Percentiles rank a stretch among this genome's conserved stretches.
phyloP scores from a whole-genome alignment of 2,329 filamentous ascomycete species.

The Venturia aucupariae region DNA sequence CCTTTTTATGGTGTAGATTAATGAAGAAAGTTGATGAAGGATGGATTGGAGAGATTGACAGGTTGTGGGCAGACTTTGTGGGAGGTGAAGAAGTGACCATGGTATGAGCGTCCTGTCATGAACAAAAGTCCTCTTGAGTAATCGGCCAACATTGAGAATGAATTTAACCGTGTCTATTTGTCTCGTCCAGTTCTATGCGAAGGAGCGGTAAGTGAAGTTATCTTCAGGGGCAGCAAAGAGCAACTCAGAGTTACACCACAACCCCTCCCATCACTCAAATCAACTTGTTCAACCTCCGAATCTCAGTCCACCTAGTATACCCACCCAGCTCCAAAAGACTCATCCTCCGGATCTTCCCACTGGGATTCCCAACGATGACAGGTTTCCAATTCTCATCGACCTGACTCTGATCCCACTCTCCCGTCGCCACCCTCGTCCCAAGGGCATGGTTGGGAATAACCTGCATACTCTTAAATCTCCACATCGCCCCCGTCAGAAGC shows the following conservation, averaged over 20 bases:
- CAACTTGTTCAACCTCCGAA: conserved; percentile 39
- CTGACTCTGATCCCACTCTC: conserved; percentile 28
- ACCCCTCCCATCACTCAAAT: background rate
- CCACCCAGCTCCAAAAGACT: conserved; percentile 61
- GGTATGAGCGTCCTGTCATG: too few species aligned
- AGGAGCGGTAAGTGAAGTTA: too few species aligned
- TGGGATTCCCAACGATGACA: conserved; percentile 62
- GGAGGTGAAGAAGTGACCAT: background rate
- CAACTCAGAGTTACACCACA: background rate
- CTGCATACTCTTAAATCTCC: conserved; percentile 56
- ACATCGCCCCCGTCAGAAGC: conserved; percentile 51
- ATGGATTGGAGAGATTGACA: background rate
- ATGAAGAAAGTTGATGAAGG: background rate
- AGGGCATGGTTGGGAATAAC: conserved; percentile 55
- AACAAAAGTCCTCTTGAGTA: too few species aligned
- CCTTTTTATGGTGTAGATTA: background rate
- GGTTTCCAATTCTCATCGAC: conserved; percentile 58
- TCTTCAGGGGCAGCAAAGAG: background rate
- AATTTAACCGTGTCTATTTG: too few species aligned
- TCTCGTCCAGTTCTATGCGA: too few species aligned
- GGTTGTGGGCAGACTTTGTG: background rate
- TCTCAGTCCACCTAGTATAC: conserved; percentile 64
- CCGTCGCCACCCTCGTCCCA: conserved; percentile 27
- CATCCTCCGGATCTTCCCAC: conserved; percentile 58
- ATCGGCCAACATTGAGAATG: too few species aligned